Percentiles rank a stretch among this genome's conserved stretches.
Conservation (phyloP, 495 filamentous ascomycete genomes). For the Penicillium goetzii region DNA sequence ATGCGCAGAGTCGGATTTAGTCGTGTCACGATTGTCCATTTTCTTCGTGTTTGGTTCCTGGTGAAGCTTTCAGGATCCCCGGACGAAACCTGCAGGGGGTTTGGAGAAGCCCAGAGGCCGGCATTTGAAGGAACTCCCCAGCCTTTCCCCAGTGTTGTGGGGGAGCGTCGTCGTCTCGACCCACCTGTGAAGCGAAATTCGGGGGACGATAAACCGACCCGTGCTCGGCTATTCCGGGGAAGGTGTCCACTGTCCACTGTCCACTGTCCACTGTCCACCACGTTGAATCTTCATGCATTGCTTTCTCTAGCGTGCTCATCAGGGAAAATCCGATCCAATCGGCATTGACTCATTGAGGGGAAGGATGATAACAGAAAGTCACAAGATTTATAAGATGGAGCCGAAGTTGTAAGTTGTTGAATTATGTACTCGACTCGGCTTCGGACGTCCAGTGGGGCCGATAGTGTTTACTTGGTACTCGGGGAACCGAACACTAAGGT, state of each 20-base stretch:
- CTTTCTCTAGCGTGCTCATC: neutral
- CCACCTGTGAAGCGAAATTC: conserved; percentile 3
- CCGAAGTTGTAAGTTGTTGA: neutral
- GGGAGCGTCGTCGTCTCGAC: neutral
- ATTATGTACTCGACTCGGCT: neutral
- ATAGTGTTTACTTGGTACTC: too few species aligned
- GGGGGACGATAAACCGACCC: neutral
- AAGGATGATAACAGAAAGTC: neutral
- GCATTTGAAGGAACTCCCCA: neutral
- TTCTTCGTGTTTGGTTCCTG: neutral
- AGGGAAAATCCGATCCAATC: neutral
- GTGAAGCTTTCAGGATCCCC: neutral
- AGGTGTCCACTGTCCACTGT: too few species aligned
- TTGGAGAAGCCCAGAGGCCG: neutral
- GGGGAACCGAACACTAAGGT: neutral
- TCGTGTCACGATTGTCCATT: conserved; percentile 1
- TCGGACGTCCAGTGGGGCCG: neutral
- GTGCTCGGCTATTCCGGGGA: neutral
- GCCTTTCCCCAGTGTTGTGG: neutral
- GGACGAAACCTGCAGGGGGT: neutral
- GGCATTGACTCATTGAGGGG: neutral
- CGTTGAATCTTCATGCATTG: neutral
- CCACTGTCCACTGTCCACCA: too few species aligned
- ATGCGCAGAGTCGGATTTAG: conserved; percentile 7
- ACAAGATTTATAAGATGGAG: neutral